Base-by-base conservation (phyloP, 225 moss, liverwort and hornwort species). In the Climacium dendroides region DNA sequence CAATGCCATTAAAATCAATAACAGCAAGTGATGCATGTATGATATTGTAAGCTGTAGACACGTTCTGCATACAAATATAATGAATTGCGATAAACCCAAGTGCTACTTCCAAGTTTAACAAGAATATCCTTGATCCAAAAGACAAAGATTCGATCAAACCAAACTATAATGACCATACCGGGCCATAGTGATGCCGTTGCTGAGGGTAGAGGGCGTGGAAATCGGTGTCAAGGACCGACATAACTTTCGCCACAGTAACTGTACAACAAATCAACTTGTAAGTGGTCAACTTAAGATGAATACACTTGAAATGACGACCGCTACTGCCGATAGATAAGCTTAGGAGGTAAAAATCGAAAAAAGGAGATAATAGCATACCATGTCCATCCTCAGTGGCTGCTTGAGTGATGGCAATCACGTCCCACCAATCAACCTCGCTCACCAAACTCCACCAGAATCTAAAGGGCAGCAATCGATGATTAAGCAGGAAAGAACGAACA, bases 391-490 rank as follows among this genome's bases (percentile, higher is more conserved):
- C 96, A 34, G 95, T 91, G 83, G 94, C 94, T 89, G 86, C 92
- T 90, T 96, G 96, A 60, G 93, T 93, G 85, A 93, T 94, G 73
- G 97, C 99, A 89, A 96, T 90, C 60, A 94, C 92, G 87, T 99
- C 99, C 99, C 99, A 99, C 97, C 99, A 96, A 92, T 99, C 95
- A 85, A 97, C 92, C 88, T 91, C 94, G 79, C 89, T 96, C 88
- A 99, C 95, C 81, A 99, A 93, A 89, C 99, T 97, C 99, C 99
- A 99, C 99, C 99, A 97, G 86, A 97, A 96, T 88, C 99, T 99
- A 80, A 50, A 87, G 63, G 39, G 32, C 78, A 87, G 80, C 43
- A 79, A 53, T 53, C 35, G 60, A 77, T 34, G 60, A 53, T 89
- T 72, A 66, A 18, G 59, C 19, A 77, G 47, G 58, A 64, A 52